Percentiles rank a stretch among this genome's conserved stretches.
Evolutionary conservation across 495 filamentous ascomycete genomes (phyloP).

Genomic region (Tuber borchii): DNA sequence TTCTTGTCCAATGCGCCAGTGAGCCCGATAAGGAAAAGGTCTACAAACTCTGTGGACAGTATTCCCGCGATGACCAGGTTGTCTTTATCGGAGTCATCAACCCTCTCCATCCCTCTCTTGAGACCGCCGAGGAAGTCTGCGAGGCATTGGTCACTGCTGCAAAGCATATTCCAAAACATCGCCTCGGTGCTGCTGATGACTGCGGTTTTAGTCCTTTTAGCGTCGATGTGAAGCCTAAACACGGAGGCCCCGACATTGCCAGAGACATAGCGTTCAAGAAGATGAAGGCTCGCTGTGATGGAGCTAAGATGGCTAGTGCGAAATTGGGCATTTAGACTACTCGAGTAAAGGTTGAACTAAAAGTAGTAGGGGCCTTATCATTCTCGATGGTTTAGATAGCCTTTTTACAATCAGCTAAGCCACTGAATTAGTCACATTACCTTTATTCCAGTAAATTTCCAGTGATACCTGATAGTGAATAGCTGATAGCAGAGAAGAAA

Average conservation of each 20-base stretch:
- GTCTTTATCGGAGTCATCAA: slow-evolving; percentile 46
- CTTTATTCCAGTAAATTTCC: neutral
- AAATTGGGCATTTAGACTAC: slow-evolving; percentile 41
- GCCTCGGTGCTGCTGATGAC: slow-evolving; percentile 47
- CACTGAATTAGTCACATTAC: neutral
- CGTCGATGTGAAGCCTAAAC: slow-evolving; percentile 45
- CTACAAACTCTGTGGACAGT: slow-evolving; percentile 44
- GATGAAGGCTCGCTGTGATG: slow-evolving; percentile 44
- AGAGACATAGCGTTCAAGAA: slow-evolving; percentile 46
- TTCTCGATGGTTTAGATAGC: neutral
- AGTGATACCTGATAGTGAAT: neutral
- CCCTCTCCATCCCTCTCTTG: slow-evolving; percentile 43
- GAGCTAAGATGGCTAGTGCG: slow-evolving; percentile 44
- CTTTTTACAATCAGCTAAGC: neutral
- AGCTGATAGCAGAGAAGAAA: neutral
- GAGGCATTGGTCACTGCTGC: slow-evolving; percentile 42
- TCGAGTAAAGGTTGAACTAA: neutral
- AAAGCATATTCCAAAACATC: slow-evolving; percentile 44
- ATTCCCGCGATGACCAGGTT: slow-evolving; percentile 44
- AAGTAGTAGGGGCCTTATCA: neutral
- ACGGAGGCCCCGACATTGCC: slow-evolving; percentile 46
- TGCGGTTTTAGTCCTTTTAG: slow-evolving; percentile 46
- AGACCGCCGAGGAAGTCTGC: slow-evolving; percentile 44
- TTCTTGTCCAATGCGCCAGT: slow-evolving; percentile 45
- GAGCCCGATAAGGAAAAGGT: slow-evolving; percentile 44